These are phyloP conservation scores for Rhodamnia rubescens DNA, from an alignment of 345 rosid species.

Conservation along the genomic window DNA sequence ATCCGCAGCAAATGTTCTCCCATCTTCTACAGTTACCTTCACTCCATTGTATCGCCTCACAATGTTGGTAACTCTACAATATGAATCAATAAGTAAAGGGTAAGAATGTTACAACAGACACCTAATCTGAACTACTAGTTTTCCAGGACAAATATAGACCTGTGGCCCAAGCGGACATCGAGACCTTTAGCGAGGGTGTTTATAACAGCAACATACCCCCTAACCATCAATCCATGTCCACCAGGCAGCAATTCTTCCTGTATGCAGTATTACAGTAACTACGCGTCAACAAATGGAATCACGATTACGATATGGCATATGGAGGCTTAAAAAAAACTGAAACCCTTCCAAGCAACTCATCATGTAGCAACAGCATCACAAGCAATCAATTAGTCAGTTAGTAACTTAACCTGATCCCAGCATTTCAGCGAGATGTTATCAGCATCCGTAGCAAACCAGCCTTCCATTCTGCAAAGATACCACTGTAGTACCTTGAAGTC, in stretches of 20 bases:
- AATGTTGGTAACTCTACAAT: conserved; percentile 62
- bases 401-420: conserved; percentile 70
- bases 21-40: conserved; percentile 66
- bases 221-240: conserved; percentile 97
- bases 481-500: conserved; percentile 82
- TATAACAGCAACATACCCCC: conserved; percentile 93
- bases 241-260: conserved; percentile 94
- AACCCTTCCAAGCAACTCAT: neutral
- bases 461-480: conserved; percentile 98
- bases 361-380: neutral
- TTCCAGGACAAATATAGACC: conserved; percentile 20
- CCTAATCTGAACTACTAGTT: neutral
- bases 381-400: neutral
- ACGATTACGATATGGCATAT: neutral
- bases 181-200: conserved; percentile 94
- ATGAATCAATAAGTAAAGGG: neutral
- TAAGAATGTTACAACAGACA: neutral
- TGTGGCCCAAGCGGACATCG: conserved; percentile 72
- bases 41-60: conserved; percentile 63
- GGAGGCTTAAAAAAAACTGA: neutral
- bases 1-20: conserved; percentile 64
- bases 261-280: neutral
- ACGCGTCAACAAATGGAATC: neutral
- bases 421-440: conserved; percentile 76
- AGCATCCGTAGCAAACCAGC: conserved; percentile 99